Evolutionary conservation across 495 filamentous ascomycete genomes (phyloP), one percentile per base, ranked within the genome.

Genomic region (Trichocladium antarcticum): DNA sequence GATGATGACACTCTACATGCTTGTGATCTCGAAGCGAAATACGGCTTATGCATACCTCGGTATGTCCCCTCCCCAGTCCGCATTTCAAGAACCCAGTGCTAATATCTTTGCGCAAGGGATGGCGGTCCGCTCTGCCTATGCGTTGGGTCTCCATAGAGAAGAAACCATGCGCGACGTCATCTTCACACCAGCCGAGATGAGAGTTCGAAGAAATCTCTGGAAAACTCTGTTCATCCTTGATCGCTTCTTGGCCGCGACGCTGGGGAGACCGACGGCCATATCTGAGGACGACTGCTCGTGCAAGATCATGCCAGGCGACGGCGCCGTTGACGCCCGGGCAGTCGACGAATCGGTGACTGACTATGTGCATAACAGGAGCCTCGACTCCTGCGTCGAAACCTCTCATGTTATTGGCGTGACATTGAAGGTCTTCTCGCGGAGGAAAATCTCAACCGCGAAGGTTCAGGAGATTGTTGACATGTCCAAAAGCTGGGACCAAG

Each of bases 361-460:
- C 42, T 42, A 39, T 16, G 36, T 64, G 7, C 66, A 67, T 45
- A 54, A 59, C 9, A 55, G 42, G 24, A 71, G 69, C 20, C 61
- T 82, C 2, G 72, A 80, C 54, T 69, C 75, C 5, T 69, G 73
- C 8, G 73, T 80, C 8, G 70, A 71, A 29, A 75, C 71, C 43
- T 82, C 76, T 53, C 76, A 74, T 35, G 72, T 82, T 31, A 81
- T 88, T 42, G 82, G 84, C 29, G 67, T 70, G 5, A 82, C 83
- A 19, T 69, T 88, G 15, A 78, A 76, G 37, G 77, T 87, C 17
- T 88, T 85, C 54, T 79, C 82, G 49, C 74, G 77, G 39, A 73
- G 80, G 49, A 85, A 80, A 50, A 77, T 86, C 36, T 85, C 80
- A 7, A 81, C 81, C 27, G 66, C 71, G 17, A 69, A 81, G 17